These are phyloP conservation scores for Periconia macrospinosa DNA, from an alignment of 2,329 filamentous ascomycete genomes.

Conservation along the genomic window DNA sequence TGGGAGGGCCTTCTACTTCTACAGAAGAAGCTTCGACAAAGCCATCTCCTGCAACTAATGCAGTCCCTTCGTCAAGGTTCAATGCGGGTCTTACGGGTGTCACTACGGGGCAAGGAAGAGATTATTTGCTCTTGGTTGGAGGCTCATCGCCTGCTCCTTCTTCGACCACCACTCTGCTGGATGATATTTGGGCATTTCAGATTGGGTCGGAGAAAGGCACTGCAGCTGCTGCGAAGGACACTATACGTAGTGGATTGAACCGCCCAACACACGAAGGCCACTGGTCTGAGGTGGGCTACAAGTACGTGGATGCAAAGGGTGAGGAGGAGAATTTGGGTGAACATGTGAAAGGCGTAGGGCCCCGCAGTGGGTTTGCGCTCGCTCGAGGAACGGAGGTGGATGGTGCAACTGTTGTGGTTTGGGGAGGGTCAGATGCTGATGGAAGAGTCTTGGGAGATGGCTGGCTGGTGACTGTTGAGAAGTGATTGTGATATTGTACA, in stretches of 20 bases:
- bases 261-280: slow-evolving; percentile 51
- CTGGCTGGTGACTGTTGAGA: slow-evolving; percentile 45
- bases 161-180: slow-evolving; percentile 27
- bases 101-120: slow-evolving; percentile 55
- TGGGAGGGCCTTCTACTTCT: slow-evolving; percentile 7
- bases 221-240: slow-evolving; percentile 55
- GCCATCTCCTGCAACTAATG: slow-evolving; percentile 26
- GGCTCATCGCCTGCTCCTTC: slow-evolving; percentile 36
- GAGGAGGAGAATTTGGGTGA: slow-evolving; percentile 46
- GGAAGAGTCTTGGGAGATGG: slow-evolving; percentile 47
- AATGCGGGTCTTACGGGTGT: slow-evolving; percentile 51
- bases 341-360: slow-evolving; percentile 44
- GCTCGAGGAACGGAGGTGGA: slow-evolving; percentile 49
- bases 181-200: slow-evolving; percentile 58
- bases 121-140: slow-evolving; percentile 56
- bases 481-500: background rate
- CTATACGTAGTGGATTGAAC: slow-evolving; percentile 49
- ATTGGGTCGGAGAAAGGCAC: slow-evolving; percentile 51
- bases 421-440: slow-evolving; percentile 54
- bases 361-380: slow-evolving; percentile 43
- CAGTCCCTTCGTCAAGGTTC: slow-evolving; percentile 36
- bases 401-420: slow-evolving; percentile 53
- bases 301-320: slow-evolving; percentile 47
- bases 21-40: slow-evolving; percentile 8
- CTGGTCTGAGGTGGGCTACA: slow-evolving; percentile 56